Percentiles rank a stretch among this genome's conserved stretches.
Evolutionary conservation across 2,329 filamentous ascomycete genomes (phyloP).

Genomic region (Colletotrichum gigasporum): DNA sequence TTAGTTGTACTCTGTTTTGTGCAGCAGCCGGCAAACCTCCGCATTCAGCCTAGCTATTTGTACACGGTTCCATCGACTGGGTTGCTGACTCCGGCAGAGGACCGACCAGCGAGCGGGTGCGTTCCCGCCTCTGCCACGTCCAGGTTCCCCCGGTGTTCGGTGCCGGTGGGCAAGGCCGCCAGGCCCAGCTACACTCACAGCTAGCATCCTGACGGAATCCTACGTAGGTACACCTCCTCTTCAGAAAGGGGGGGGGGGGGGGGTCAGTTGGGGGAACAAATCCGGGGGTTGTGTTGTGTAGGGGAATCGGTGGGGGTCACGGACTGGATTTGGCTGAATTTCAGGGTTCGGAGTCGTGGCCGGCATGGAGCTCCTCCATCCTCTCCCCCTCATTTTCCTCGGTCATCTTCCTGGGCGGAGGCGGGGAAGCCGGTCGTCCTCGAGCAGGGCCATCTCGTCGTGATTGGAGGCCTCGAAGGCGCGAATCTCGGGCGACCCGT

Average conservation of each 20-base stretch:
- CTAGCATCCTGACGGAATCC: background rate
- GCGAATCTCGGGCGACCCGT: background rate
- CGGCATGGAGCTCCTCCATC: background rate
- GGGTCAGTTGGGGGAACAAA: background rate
- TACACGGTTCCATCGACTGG: background rate
- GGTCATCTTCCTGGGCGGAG: constrained; percentile 18
- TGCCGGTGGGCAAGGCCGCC: too few relatives aligned
- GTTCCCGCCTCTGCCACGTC: background rate
- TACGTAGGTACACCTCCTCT: background rate
- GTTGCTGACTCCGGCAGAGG: background rate
- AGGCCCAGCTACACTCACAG: too few relatives aligned
- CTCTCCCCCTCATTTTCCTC: constrained; percentile 19
- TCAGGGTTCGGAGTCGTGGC: constrained; percentile 5
- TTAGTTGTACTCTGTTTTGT: too few relatives aligned
- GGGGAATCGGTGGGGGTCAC: constrained; percentile 1
- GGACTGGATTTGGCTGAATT: background rate
- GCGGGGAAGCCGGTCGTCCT: constrained; percentile 18
- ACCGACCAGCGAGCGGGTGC: background rate
- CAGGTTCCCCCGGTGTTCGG: background rate
- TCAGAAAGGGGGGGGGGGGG: background rate
- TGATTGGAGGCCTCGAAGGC: constrained; percentile 15
- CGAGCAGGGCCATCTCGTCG: background rate
- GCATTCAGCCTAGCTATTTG: constrained; percentile 9
- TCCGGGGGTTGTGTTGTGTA: background rate
- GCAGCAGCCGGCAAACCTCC: background rate